These are phyloP conservation scores for Camelina neglecta DNA, from an alignment of 345 rosid species.

Conservation along the genomic window DNA sequence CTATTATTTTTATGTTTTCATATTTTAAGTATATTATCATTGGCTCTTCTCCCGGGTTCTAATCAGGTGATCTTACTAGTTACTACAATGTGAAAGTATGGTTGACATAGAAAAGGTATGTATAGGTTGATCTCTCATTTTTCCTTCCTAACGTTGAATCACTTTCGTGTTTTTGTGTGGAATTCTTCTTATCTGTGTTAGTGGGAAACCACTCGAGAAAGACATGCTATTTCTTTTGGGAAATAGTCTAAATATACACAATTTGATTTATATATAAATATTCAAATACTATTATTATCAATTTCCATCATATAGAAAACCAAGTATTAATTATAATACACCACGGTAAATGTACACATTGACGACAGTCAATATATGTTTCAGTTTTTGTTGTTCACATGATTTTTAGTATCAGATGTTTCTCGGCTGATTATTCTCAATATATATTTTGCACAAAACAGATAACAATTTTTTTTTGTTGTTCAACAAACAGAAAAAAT, in stretches of 20 bases:
- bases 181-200: slow-evolving; percentile 5
- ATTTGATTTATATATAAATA: neutral
- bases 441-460: too few species aligned
- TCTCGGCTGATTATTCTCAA: too few species aligned
- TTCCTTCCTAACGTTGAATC: neutral
- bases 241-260: neutral
- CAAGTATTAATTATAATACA: too few species aligned
- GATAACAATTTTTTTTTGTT: too few species aligned
- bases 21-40: neutral
- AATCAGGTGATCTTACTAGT: neutral
- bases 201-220: neutral
- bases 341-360: too few species aligned
- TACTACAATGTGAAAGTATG: neutral
- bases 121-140: neutral
- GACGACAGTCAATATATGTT: too few species aligned
- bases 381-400: too few species aligned
- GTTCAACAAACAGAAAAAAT: too few species aligned
- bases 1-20: neutral
- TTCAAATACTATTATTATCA: neutral
- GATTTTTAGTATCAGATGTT: too few species aligned
- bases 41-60: neutral
- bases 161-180: neutral
- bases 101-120: neutral
- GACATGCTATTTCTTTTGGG: neutral
- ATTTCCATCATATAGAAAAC: neutral